Percentiles rank a stretch among this genome's conserved stretches.
phyloP scores from a whole-genome alignment of 2,329 filamentous ascomycete genomes.

The Diaporthe citrichinensis region DNA sequence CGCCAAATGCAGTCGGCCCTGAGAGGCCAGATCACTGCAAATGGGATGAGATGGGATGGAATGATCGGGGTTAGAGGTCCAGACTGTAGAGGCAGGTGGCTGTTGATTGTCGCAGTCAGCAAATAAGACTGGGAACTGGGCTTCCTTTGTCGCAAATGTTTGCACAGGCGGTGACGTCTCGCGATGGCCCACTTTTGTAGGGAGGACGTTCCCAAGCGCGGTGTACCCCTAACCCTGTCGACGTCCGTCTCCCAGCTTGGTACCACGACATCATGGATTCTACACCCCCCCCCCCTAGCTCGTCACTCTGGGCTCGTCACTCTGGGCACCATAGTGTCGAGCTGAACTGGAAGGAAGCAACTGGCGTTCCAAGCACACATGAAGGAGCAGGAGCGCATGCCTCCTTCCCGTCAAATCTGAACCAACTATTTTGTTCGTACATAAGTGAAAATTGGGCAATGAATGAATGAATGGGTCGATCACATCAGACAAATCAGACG shows the following conservation, averaged over 20 bases:
- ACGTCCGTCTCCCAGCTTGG: neutral
- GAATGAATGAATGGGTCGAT: no score
- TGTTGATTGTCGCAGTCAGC: neutral
- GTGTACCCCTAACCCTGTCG: slow-evolving; percentile 16
- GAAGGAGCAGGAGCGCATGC: neutral
- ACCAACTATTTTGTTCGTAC: neutral
- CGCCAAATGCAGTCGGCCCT: slow-evolving; percentile 10
- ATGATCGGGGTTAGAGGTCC: neutral
- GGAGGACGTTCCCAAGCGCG: neutral
- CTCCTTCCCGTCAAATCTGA: neutral
- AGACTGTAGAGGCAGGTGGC: neutral
- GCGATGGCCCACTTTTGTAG: neutral
- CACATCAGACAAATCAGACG: neutral
- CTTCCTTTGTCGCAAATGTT: neutral
- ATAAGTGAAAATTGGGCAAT: neutral
- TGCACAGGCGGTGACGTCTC: slow-evolving; percentile 25
- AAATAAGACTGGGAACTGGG: neutral
- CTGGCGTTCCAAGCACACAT: neutral
- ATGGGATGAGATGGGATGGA: neutral
- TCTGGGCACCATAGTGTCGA: no score
- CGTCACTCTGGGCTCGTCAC: no score
- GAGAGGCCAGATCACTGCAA: neutral
- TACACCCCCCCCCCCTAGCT: no score
- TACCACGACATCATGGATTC: neutral
- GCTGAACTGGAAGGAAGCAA: neutral